Base-by-base conservation (phyloP, 768 basidiomycete species). In the Dioszegia hungarica region DNA sequence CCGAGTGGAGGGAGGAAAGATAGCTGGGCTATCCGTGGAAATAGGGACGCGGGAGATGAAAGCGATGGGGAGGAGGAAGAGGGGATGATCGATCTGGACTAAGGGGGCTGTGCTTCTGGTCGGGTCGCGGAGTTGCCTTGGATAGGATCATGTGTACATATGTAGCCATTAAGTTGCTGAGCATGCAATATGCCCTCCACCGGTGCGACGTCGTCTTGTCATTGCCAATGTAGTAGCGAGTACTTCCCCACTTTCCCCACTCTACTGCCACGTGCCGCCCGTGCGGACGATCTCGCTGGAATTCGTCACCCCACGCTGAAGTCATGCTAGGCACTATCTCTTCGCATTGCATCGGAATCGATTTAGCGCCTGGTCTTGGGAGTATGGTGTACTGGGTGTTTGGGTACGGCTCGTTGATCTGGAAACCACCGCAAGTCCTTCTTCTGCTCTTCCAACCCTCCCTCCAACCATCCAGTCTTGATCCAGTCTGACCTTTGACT, bases 331-430 rank as follows among this genome's bases (percentile, higher is more conserved):
- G n/a, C n/a, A n/a, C n/a, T n/a, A n/a, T n/a, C n/a, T n/a, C n/a
- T n/a, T n/a, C 31, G 14, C n/a, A 40, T 40, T 40, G 39, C 8
- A 40, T 17, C n/a, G 10, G 12, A 4, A 28, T 28, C 46, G 25
- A 27, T 37, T 10, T 22, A 47, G 17, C 11, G 3, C 33, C 11
- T 19, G 29, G 3, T 22, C 31, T 38, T 39, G 52, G 19, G 2
- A 20, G 28, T 50, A 68, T 72, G 63, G 64, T 61, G 9, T 91
- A 86, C 71, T 80, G 88, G 50, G 87, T 94, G 12, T 95, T 94
- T 64, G 90, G 90, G 28, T 95, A 95, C 64, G 91, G 91, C 11
- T 91, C 89, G 5, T 81, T 95, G 37, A 92, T 94, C 56, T 94
- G 88, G 82, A 93, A 90, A 82, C 73, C 73, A 25, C 73, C 73